Conservation (phyloP, 495 filamentous ascomycete species). For the Wilcoxina mikolae region DNA sequence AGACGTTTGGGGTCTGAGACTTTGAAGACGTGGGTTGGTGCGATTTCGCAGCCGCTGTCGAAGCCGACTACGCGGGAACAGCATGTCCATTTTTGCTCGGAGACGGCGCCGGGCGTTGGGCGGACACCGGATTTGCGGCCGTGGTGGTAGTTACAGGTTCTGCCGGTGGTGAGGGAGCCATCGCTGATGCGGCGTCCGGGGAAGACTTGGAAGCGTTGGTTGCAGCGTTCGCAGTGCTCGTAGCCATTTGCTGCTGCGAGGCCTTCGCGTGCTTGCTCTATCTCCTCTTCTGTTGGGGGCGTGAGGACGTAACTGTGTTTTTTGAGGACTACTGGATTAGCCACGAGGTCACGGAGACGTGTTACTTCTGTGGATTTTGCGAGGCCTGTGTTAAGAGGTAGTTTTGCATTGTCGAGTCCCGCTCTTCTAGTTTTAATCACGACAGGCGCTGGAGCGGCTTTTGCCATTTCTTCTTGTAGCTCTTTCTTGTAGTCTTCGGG, state of each 20-base stretch:
- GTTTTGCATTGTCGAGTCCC: conserved; percentile 20
- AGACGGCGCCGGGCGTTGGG: conserved; percentile 30
- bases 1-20: conserved; percentile 58
- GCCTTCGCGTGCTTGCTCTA: conserved; percentile 47
- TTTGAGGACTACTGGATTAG: conserved; percentile 44
- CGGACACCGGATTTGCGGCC: conserved; percentile 45
- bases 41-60: conserved; percentile 54
- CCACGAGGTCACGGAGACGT: conserved; percentile 44
- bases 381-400: conserved; percentile 48
- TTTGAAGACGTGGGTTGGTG: conserved; percentile 74
- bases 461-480: conserved; percentile 25
- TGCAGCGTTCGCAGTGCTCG: conserved; percentile 81
- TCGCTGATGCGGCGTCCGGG: conserved; percentile 68
- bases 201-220: conserved; percentile 76
- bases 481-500: conserved; percentile 49
- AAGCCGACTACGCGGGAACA: conserved; percentile 58
- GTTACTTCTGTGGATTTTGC: conserved; percentile 50
- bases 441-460: conserved; percentile 6
- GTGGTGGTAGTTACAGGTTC: conserved; percentile 63
- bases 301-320: conserved; percentile 59
- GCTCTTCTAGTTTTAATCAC: conserved; percentile 10
- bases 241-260: conserved; percentile 53
- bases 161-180: conserved; percentile 61
- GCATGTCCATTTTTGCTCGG: conserved; percentile 54
- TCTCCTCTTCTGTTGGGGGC: conserved; percentile 44